Percentiles rank a stretch among this genome's conserved stretches.
phyloP scores from a whole-genome alignment of 2,329 filamentous ascomycete genomes.

The Calonectria pteridis region DNA sequence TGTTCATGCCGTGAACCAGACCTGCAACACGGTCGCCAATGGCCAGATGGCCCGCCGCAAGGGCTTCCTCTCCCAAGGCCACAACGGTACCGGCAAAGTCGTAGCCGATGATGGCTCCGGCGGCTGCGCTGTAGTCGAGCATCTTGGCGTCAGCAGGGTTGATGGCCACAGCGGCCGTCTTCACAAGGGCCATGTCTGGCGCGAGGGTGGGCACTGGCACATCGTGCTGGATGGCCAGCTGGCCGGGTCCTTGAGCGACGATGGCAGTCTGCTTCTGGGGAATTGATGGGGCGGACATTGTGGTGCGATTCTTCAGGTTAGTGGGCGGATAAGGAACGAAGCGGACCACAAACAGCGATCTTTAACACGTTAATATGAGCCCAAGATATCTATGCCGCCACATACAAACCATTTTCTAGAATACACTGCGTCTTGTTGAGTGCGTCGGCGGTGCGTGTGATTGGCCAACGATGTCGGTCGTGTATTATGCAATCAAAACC shows the following conservation, averaged over 20 bases:
- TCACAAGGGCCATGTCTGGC: not conserved
- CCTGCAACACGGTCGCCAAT: not conserved
- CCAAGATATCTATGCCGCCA: not conserved
- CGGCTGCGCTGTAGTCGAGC: slow-evolving; percentile 27
- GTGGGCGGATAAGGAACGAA: not conserved
- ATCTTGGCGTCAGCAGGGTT: slow-evolving; percentile 54
- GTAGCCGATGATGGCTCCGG: slow-evolving; percentile 47
- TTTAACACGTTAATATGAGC: not conserved
- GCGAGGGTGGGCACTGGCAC: not conserved
- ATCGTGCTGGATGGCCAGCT: not conserved
- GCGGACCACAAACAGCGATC: not conserved
- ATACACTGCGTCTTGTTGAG: not conserved
- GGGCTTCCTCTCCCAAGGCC: not conserved
- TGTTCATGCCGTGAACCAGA: not conserved
- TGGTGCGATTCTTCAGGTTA: not conserved
- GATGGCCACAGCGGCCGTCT: slow-evolving; percentile 45
- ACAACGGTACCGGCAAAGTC: slow-evolving; percentile 49
- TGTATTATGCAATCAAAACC: not conserved
- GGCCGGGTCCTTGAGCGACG: not conserved
- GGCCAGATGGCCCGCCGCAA: not conserved
- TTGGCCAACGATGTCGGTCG: not conserved
- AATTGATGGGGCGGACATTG: not conserved
- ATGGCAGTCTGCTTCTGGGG: not conserved
- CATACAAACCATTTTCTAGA: not conserved
- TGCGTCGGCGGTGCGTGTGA: not conserved